Conservation (phyloP, 495 filamentous ascomycete species). For the Hypomontagnella monticulosa region DNA sequence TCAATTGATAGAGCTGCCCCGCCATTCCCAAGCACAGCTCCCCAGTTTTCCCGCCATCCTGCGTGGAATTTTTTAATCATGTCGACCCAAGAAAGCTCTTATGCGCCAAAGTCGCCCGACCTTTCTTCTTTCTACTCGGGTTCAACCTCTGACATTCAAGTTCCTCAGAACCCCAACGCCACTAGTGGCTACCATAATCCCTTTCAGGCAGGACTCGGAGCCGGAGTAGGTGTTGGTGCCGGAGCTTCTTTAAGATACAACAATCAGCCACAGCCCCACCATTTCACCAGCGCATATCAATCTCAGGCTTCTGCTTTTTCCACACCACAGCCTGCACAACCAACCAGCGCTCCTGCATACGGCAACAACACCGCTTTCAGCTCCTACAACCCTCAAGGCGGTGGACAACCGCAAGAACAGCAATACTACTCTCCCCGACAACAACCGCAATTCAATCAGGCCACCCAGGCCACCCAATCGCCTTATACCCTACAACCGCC, state of each 20-base stretch:
- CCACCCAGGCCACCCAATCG: constrained; percentile 23
- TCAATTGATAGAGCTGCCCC: constrained; percentile 39
- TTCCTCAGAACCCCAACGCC: constrained; percentile 20
- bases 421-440: constrained; percentile 34
- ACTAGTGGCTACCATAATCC: constrained; percentile 41
- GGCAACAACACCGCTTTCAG: constrained; percentile 34
- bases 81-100: constrained; percentile 55
- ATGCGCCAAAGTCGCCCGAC: constrained; percentile 66
- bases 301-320: constrained; percentile 4
- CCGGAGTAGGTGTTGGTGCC: constrained; percentile 15
- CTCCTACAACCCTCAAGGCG: constrained; percentile 27
- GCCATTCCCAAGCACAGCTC: constrained; percentile 40
- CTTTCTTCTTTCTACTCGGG: constrained; percentile 61
- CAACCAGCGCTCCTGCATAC: constrained; percentile 36
- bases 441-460: constrained; percentile 27
- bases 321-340: constrained; percentile 27
- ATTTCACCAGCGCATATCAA: constrained; percentile 35
- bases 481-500: constrained; percentile 29
- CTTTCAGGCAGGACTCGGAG: constrained; percentile 52
- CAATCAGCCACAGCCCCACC: constrained; percentile 38
- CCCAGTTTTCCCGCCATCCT: constrained; percentile 38
- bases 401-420: constrained; percentile 18
- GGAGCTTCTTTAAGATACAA: constrained; percentile 30
- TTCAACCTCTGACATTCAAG: constrained; percentile 29
- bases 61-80: constrained; percentile 50